These are phyloP conservation scores for Neocatenulostroma microsporum DNA, from an alignment of 2,329 filamentous ascomycete genomes.

Conservation along the genomic window DNA sequence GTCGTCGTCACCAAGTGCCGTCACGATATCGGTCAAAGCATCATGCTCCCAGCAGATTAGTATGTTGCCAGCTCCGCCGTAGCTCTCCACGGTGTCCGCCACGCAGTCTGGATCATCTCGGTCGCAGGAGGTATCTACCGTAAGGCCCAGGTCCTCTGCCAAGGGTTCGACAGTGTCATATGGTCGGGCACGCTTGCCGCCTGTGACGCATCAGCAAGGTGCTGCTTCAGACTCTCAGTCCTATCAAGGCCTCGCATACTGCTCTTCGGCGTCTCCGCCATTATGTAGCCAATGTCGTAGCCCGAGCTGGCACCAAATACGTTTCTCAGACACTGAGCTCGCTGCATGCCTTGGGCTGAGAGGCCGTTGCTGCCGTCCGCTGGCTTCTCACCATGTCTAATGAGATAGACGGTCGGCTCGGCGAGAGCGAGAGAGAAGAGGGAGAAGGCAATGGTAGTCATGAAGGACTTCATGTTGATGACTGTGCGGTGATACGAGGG, in stretches of 20 bases:
- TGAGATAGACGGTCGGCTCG: constrained; percentile 51
- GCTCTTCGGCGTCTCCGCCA: constrained; percentile 49
- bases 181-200: constrained; percentile 47
- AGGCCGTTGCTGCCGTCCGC: constrained; percentile 41
- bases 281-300: constrained; percentile 53
- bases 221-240: neutral
- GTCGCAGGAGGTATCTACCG: constrained; percentile 49
- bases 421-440: constrained; percentile 15
- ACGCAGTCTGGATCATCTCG: constrained; percentile 52
- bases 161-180: constrained; percentile 52
- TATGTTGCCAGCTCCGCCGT: constrained; percentile 48
- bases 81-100: constrained; percentile 41
- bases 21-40: constrained; percentile 44
- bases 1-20: constrained; percentile 45
- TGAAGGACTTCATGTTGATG: constrained; percentile 19
- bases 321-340: constrained; percentile 51
- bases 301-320: constrained; percentile 48
- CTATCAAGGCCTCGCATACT: constrained; percentile 23
- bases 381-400: constrained; percentile 59
- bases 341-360: constrained; percentile 44
- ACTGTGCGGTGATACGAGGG: no score
- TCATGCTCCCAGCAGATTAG: constrained; percentile 57
- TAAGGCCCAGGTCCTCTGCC: constrained; percentile 48
- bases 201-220: constrained; percentile 25
- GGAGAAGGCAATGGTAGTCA: constrained; percentile 8